Percentiles rank a stretch among this genome's conserved stretches.
Evolutionary conservation across 768 basidiomycete genomes (phyloP).

Genomic region (Ramaria sp.): DNA sequence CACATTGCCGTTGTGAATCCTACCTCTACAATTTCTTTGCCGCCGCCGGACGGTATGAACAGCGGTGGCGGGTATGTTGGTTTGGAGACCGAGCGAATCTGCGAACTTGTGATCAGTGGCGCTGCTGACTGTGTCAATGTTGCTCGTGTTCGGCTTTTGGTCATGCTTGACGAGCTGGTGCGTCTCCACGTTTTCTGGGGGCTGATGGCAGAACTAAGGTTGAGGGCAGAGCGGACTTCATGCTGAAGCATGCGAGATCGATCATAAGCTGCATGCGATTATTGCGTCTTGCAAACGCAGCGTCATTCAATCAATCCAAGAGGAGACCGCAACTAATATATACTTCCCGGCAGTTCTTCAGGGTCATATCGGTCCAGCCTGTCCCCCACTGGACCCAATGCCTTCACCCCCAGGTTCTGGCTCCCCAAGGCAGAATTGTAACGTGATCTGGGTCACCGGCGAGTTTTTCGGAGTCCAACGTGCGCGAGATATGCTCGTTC

Average conservation of each 20-base stretch:
- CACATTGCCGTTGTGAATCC: slow-evolving; percentile 93
- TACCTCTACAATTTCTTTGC: slow-evolving; percentile 52
- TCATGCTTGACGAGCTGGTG: slow-evolving; percentile 92
- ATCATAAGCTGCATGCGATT: slow-evolving; percentile 88
- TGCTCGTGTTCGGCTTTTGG: slow-evolving; percentile 81
- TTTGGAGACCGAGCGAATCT: slow-evolving; percentile 87
- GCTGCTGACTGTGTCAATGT: slow-evolving; percentile 78
- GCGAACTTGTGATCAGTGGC: slow-evolving; percentile 87
- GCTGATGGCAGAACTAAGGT: neutral
- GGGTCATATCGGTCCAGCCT: slow-evolving; percentile 67
- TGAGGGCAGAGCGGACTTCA: slow-evolving; percentile 71
- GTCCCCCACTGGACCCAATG: slow-evolving; percentile 28
- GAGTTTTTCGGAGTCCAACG: slow-evolving; percentile 95
- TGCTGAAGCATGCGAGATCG: slow-evolving; percentile 85
- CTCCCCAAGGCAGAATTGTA: slow-evolving; percentile 44
- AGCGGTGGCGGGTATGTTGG: slow-evolving; percentile 72
- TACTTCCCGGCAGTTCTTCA: slow-evolving; percentile 89
- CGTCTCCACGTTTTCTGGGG: slow-evolving; percentile 22
- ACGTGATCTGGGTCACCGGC: slow-evolving; percentile 92
- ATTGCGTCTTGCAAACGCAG: slow-evolving; percentile 83
- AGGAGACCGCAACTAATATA: slow-evolving; percentile 95
- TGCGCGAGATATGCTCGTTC: slow-evolving; percentile 90
- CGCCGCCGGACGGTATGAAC: slow-evolving; percentile 67
- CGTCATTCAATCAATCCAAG: slow-evolving; percentile 84
- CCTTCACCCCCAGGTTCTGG: slow-evolving; percentile 25